Percentiles rank a stretch among this genome's conserved stretches.
Evolutionary conservation across 306 rosid genomes (phyloP).

Genomic region (Luffa acutangula): DNA sequence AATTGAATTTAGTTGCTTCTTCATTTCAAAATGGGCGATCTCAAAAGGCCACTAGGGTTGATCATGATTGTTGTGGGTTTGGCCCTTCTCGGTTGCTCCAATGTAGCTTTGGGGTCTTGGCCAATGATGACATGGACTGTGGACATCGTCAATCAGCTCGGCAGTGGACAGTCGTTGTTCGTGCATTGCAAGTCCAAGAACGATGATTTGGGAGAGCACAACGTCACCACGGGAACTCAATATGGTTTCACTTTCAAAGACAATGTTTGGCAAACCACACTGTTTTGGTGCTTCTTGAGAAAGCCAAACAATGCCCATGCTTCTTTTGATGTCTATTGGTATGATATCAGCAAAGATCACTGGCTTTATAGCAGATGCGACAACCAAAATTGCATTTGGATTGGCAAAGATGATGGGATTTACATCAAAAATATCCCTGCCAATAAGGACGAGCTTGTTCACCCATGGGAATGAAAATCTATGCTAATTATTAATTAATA

Average conservation of each 20-base stretch:
- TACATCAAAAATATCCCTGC: too few relatives aligned
- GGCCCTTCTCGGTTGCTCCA: neutral
- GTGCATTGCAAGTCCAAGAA: neutral
- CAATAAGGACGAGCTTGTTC: neutral
- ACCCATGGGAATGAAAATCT: neutral
- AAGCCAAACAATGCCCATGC: neutral
- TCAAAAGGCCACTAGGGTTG: neutral
- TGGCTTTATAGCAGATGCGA: neutral
- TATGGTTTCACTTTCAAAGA: neutral
- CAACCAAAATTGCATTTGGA: too few relatives aligned
- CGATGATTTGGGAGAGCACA: neutral
- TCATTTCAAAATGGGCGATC: neutral
- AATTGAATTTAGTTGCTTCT: too few relatives aligned
- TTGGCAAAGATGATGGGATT: too few relatives aligned
- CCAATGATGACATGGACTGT: neutral
- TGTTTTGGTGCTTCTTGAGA: neutral
- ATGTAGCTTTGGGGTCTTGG: neutral
- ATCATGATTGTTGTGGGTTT: neutral
- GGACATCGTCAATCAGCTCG: neutral
- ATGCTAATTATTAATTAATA: too few relatives aligned
- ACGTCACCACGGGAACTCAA: neutral
- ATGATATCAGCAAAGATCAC: neutral
- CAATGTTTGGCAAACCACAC: neutral
- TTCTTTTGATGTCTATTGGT: neutral
- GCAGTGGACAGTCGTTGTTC: neutral